Conservation (phyloP, 345 rosid genomes). For the Pistacia vera region DNA sequence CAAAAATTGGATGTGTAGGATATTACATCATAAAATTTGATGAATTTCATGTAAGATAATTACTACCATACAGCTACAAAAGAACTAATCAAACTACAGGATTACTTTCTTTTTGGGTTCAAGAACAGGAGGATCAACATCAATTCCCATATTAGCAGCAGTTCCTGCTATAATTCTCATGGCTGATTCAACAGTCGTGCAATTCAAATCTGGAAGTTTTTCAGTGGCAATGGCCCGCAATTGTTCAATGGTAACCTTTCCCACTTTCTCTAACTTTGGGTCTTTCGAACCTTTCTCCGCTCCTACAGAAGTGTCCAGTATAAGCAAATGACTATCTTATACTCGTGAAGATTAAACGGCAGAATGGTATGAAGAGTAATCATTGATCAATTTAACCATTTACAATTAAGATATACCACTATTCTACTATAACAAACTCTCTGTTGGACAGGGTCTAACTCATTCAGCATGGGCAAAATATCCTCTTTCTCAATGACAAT, state of each 20-base stretch:
- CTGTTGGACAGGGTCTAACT: background rate
- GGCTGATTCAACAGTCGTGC: slow-evolving; percentile 76
- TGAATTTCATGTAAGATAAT: too few relatives aligned
- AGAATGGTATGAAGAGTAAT: background rate
- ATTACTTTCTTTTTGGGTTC: slow-evolving; percentile 65
- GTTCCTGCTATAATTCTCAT: slow-evolving; percentile 95
- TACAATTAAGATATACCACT: background rate
- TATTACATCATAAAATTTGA: slow-evolving; percentile 1
- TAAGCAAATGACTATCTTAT: slow-evolving; percentile 1
- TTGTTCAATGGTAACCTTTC: slow-evolving; percentile 71
- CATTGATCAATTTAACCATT: background rate
- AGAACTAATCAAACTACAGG: slow-evolving; percentile 22
- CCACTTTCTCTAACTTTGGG: slow-evolving; percentile 73
- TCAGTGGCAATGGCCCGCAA: slow-evolving; percentile 67
- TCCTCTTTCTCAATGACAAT: background rate
- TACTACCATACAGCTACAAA: too few relatives aligned
- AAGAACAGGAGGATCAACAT: slow-evolving; percentile 87
- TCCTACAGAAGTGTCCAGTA: slow-evolving; percentile 45
- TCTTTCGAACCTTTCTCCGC: slow-evolving; percentile 88
- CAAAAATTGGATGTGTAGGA: slow-evolving; percentile 8
- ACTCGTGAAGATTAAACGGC: background rate
- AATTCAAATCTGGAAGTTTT: slow-evolving; percentile 86
- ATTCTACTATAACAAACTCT: background rate
- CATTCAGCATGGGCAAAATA: background rate
- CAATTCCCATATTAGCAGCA: slow-evolving; percentile 92